A percentile compares a stretch with the other conserved stretches of the same genome.
phyloP scores from a whole-genome alignment of 169 alveolate species.

The Blepharisma undulans region DNA sequence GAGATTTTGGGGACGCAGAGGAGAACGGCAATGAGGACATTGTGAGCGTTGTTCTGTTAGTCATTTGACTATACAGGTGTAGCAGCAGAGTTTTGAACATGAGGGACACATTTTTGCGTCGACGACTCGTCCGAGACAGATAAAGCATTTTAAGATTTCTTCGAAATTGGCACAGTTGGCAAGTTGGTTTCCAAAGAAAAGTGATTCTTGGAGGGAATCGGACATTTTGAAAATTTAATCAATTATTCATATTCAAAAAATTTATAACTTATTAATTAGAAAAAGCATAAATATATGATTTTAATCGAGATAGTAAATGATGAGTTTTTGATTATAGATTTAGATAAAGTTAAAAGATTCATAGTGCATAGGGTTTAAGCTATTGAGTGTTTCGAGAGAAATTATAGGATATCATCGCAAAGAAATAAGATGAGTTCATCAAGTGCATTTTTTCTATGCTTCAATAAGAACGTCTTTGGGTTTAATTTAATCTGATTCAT shows the following conservation, averaged over 20 bases:
- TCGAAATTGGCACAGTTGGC: slow-evolving; percentile 46
- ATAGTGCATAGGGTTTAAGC: too few species aligned
- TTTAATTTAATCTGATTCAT: too few species aligned
- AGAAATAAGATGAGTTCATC: too few species aligned
- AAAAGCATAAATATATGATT: background rate
- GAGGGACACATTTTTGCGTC: slow-evolving; percentile 86
- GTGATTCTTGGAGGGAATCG: background rate
- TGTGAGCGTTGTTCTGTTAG: slow-evolving; percentile 70
- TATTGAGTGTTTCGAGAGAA: too few species aligned
- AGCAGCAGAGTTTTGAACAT: slow-evolving; percentile 86
- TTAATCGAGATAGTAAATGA: background rate
- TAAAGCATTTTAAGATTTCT: slow-evolving; percentile 81
- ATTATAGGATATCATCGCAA: too few species aligned
- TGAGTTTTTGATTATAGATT: too few species aligned
- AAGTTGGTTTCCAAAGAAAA: background rate
- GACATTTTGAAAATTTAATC: slow-evolving; percentile 4
- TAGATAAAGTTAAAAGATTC: too few species aligned
- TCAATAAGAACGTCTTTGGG: too few species aligned
- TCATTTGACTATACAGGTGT: slow-evolving; percentile 82
- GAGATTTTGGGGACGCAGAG: slow-evolving; percentile 63
- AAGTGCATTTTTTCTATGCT: too few species aligned
- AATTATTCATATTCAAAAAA: background rate
- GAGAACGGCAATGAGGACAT: slow-evolving; percentile 86
- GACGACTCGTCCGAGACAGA: slow-evolving; percentile 72
- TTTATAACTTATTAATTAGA: background rate